Evolutionary conservation across 2,329 filamentous ascomycete genomes (phyloP).

Genomic region (Calonectria montana): DNA sequence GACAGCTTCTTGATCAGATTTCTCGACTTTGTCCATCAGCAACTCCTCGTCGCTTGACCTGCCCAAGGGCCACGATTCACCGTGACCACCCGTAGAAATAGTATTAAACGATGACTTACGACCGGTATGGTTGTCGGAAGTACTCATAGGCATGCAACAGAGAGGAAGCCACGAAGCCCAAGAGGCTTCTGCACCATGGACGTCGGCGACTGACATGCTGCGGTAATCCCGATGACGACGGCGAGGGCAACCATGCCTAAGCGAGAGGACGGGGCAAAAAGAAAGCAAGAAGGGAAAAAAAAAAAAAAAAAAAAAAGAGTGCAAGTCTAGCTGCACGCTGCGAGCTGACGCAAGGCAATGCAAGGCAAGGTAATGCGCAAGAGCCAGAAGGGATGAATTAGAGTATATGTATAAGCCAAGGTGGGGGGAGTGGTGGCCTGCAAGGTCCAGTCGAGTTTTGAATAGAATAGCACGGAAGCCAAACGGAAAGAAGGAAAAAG

Average conservation of each 20-base stretch:
- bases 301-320: constrained; percentile 15
- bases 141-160: constrained; percentile 57
- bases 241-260: constrained; percentile 39
- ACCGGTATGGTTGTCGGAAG: constrained; percentile 53
- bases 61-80: constrained; percentile 42
- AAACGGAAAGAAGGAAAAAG: constrained; percentile 19
- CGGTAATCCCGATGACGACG: constrained; percentile 23
- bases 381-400: constrained; percentile 20
- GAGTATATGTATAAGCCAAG: constrained; percentile 31
- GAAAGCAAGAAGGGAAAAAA: constrained; percentile 19
- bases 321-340: constrained; percentile 16
- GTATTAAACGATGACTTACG: constrained; percentile 48
- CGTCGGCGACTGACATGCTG: constrained; percentile 56
- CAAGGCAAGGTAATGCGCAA: constrained; percentile 16
- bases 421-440: neutral
- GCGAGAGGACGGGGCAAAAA: constrained; percentile 15
- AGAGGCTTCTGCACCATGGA: constrained; percentile 53
- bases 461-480: constrained; percentile 11
- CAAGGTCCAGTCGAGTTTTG: neutral
- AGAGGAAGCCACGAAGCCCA: constrained; percentile 60
- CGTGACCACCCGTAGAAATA: constrained; percentile 25
- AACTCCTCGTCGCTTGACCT: constrained; percentile 42
- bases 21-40: constrained; percentile 49
- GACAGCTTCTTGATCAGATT: constrained; percentile 37
- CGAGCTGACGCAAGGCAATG: constrained; percentile 21